These are phyloP conservation scores for Candida sithepensis DNA, from an alignment of 805 yeast species.

Conservation along the genomic window DNA sequence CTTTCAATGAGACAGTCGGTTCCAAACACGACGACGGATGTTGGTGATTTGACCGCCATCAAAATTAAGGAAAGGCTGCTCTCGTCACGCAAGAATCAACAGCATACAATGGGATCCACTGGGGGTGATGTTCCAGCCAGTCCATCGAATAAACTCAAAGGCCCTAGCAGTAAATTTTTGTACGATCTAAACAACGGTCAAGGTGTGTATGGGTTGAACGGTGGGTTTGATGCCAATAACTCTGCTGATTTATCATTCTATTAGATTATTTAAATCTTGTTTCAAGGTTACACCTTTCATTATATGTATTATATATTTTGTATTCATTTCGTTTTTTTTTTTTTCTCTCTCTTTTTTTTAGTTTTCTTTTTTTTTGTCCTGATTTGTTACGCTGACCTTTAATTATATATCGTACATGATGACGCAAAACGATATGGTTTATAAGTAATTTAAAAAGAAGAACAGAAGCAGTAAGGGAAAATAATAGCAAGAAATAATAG, in stretches of 20 bases:
- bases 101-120: neutral
- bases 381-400: no score
- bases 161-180: constrained; percentile 20
- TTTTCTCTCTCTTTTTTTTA: no score
- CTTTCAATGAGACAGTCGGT: neutral
- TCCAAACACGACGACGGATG: neutral
- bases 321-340: neutral
- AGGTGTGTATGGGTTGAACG: neutral
- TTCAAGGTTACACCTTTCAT: neutral
- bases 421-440: no score
- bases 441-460: no score
- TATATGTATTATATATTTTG: neutral
- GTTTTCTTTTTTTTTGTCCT: no score
- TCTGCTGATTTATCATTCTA: constrained; percentile 17
- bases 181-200: constrained; percentile 10
- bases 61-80: constrained; percentile 16
- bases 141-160: constrained; percentile 8
- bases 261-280: neutral
- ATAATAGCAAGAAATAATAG: no score
- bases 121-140: neutral
- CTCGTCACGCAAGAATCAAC: constrained; percentile 10
- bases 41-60: no score
- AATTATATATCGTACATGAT: no score
- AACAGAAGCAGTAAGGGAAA: no score
- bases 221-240: constrained; percentile 15